Percentiles rank a stretch among this genome's conserved stretches.
These are phyloP conservation scores for Quercus mongolica DNA, from an alignment of 306 rosid species.

Conservation along the genomic window DNA sequence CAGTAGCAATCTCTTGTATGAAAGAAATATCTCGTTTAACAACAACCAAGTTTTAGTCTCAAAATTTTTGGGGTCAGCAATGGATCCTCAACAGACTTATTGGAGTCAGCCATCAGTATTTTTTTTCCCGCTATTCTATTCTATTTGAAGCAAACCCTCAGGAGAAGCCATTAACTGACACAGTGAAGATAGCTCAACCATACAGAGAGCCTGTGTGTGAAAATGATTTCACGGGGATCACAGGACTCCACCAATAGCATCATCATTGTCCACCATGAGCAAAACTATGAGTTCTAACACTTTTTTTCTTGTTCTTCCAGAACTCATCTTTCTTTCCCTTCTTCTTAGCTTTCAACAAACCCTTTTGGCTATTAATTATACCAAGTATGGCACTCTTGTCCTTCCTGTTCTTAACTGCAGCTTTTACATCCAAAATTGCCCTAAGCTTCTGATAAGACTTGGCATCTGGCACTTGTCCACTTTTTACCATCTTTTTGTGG, in stretches of 20 bases:
- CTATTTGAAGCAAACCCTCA: background rate
- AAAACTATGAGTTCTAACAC: conserved; percentile 19
- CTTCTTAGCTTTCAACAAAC: conserved; percentile 47
- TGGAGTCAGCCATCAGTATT: too few relatives aligned
- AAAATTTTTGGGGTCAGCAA: too few relatives aligned
- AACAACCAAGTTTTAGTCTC: too few relatives aligned
- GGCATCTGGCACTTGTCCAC: conserved; percentile 59
- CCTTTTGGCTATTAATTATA: conserved; percentile 51
- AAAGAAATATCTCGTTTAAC: background rate
- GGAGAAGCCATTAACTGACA: background rate
- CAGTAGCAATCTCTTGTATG: background rate
- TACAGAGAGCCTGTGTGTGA: background rate
- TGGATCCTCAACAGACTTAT: too few relatives aligned
- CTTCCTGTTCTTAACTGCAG: conserved; percentile 58
- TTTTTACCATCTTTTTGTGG: conserved; percentile 78
- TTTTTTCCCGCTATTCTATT: too few relatives aligned
- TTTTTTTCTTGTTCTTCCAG: conserved; percentile 71
- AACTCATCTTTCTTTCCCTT: conserved; percentile 79
- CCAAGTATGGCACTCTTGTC: conserved; percentile 65
- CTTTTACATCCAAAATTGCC: conserved; percentile 61
- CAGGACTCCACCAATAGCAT: background rate
- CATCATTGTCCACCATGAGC: conserved; percentile 2
- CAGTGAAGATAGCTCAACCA: background rate
- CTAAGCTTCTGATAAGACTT: conserved; percentile 65
- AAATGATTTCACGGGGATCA: background rate